Conservation (phyloP, 164 flowering plant genomes). For the Chimonanthus praecox region DNA sequence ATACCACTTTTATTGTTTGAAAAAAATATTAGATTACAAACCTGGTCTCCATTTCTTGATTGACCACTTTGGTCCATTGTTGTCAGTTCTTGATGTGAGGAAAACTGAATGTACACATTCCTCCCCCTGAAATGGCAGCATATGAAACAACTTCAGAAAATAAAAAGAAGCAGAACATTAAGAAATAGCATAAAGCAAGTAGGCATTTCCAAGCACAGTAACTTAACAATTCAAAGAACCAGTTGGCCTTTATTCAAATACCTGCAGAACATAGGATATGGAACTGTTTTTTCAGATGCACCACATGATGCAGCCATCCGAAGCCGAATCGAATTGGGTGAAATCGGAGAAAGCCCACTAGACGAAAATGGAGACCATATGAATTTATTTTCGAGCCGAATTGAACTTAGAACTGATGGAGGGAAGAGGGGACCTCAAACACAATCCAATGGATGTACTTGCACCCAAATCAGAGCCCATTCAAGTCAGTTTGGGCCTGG, state of each 20-base stretch:
- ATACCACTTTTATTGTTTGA: too few relatives aligned
- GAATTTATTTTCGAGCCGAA: too few relatives aligned
- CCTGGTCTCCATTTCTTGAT: constrained; percentile 76
- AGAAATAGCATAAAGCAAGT: background rate
- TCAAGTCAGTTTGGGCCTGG: too few relatives aligned
- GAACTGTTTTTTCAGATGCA: too few relatives aligned
- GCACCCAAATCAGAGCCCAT: too few relatives aligned
- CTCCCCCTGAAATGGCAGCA: constrained; percentile 56
- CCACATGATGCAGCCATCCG: too few relatives aligned
- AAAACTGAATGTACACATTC: constrained; percentile 92
- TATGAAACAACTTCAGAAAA: constrained; percentile 3
- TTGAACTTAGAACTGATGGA: too few relatives aligned
- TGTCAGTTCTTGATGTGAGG: constrained; percentile 95
- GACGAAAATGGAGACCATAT: too few relatives aligned
- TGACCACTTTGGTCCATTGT: constrained; percentile 82
- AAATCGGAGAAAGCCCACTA: too few relatives aligned
- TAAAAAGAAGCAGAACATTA: background rate
- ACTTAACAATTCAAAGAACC: background rate
- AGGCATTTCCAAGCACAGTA: background rate
- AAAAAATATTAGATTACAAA: constrained; percentile 23
- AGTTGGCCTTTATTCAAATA: background rate
- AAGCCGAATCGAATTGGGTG: too few relatives aligned
- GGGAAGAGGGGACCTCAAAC: too few relatives aligned
- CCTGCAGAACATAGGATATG: background rate
- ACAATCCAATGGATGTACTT: too few relatives aligned